Evolutionary conservation across 192 early-diverging fungal species (phyloP), one percentile per base, ranked within the genome.

Genomic region (Paraglomus brasilianum): DNA sequence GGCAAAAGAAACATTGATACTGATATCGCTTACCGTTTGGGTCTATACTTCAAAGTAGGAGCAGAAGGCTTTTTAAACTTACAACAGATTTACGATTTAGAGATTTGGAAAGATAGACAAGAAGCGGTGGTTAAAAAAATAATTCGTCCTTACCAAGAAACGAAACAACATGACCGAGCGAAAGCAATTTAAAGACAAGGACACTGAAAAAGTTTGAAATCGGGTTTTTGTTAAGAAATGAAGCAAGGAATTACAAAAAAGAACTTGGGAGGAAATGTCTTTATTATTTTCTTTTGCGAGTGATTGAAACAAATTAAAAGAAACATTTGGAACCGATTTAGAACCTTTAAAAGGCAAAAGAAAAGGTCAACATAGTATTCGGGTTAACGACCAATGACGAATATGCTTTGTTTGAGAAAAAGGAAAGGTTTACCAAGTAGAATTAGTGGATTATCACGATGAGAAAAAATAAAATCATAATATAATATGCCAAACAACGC

Each of bases 51-150:
- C 43, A 41, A 60, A 39, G 58, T 60, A 9, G 58, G 58, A 17
- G 58, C 58, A 36, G 58, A 60, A 60, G 58, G 58, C 9, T 60
- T 60, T 60, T 60, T 60, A 41, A 60, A 60, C n/a, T 60, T 60
- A 60, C 58, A 60, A 22, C 58, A 60, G 19, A 38, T 42, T 60
- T 60, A 60, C 58, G 58, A 60, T n/a, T 42, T 60, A n/a, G 58
- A 60, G 15, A 42, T 38, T 42, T 60, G 58, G 43, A 60, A 60
- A 60, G 58, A 60, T n/a, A 4, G 58, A 4, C 58, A 60, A 60
- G 58, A 60, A 60, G 21, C 14, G 7, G 39, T 42, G 15, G 39
- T 60, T 5, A 60, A 57, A 57, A 57, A 57, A 22, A 1, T 8
- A 60, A 60, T 60, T 60, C 36, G 15, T 1, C 58, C 58, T 60